Conservation (phyloP, 371 early-diverging fungal species). For the Zopfochytrium polystomum region DNA sequence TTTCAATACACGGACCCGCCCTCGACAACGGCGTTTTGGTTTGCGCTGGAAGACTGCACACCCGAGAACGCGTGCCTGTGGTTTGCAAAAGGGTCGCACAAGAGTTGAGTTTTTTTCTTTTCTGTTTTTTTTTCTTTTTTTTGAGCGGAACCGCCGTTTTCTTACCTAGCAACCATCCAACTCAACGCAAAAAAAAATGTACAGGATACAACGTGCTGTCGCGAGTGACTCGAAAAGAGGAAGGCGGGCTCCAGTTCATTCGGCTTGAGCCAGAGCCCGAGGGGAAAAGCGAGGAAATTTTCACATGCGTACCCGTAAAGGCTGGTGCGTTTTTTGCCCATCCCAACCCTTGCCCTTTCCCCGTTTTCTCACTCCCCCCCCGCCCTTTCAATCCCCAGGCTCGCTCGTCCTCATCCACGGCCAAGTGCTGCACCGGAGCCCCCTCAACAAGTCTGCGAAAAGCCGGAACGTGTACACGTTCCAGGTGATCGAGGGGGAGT, state of each 20-base stretch:
- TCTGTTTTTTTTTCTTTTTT: too few relatives aligned
- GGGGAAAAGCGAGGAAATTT: conserved; percentile 35
- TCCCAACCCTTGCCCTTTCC: too few relatives aligned
- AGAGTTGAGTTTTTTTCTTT: conserved; percentile 42
- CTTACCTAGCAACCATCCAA: too few relatives aligned
- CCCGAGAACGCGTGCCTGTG: conserved; percentile 81
- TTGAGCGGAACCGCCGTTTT: too few relatives aligned
- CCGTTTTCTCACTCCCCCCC: not conserved
- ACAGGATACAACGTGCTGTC: conserved; percentile 56
- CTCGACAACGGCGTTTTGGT: conserved; percentile 86
- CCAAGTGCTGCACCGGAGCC: conserved; percentile 74
- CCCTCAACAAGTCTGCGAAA: conserved; percentile 68
- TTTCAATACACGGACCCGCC: conserved; percentile 86
- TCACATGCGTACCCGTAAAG: conserved; percentile 34
- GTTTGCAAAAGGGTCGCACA: conserved; percentile 85
- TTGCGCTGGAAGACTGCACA: conserved; percentile 91
- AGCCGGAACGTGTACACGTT: conserved; percentile 91
- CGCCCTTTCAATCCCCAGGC: conserved; percentile 39
- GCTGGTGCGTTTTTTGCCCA: conserved; percentile 15
- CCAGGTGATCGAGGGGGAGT: conserved; percentile 80
- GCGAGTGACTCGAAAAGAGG: conserved; percentile 72
- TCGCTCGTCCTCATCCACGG: conserved; percentile 89
- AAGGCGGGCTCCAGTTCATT: conserved; percentile 45
- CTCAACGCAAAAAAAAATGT: too few relatives aligned
- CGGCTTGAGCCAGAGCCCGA: conserved; percentile 10